Conservation (phyloP, 371 early-diverging fungal species). For the Gilbertella persicaria region DNA sequence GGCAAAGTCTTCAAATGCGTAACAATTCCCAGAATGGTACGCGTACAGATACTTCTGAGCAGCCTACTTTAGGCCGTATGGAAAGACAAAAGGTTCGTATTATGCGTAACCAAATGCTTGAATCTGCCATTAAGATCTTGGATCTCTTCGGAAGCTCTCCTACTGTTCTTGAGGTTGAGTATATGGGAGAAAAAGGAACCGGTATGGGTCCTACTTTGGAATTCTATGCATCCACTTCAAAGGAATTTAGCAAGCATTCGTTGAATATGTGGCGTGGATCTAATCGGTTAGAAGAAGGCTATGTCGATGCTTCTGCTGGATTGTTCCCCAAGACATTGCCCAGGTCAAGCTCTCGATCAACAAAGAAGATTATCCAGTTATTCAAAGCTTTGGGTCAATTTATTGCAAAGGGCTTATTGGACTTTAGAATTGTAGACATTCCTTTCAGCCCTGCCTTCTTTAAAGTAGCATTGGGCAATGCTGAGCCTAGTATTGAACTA, state of each 20-base stretch:
- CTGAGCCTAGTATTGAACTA: constrained; percentile 19
- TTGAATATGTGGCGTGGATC: constrained; percentile 62
- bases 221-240: constrained; percentile 83
- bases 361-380: constrained; percentile 50
- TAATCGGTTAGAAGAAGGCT: constrained; percentile 38
- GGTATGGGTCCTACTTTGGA: constrained; percentile 95
- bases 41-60: constrained; percentile 29
- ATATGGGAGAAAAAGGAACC: constrained; percentile 91
- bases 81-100: constrained; percentile 86
- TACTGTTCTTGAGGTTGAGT: constrained; percentile 86
- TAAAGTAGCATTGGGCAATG: constrained; percentile 57
- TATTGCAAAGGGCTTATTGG: constrained; percentile 87
- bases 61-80: constrained; percentile 66
- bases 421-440: constrained; percentile 85
- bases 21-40: constrained; percentile 33
- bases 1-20: constrained; percentile 58
- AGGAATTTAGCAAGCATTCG: constrained; percentile 66
- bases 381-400: constrained; percentile 82
- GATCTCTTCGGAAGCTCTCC: constrained; percentile 73
- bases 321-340: constrained; percentile 75
- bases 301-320: constrained; percentile 55
- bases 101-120: constrained; percentile 72
- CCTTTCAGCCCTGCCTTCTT: constrained; percentile 80
- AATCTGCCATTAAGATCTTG: constrained; percentile 80
- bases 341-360: constrained; percentile 19